Percentiles rank a stretch among this genome's conserved stretches.
Conservation (phyloP, 108 stramenopile genomes). For the Cyclostephanos invisitatus region DNA sequence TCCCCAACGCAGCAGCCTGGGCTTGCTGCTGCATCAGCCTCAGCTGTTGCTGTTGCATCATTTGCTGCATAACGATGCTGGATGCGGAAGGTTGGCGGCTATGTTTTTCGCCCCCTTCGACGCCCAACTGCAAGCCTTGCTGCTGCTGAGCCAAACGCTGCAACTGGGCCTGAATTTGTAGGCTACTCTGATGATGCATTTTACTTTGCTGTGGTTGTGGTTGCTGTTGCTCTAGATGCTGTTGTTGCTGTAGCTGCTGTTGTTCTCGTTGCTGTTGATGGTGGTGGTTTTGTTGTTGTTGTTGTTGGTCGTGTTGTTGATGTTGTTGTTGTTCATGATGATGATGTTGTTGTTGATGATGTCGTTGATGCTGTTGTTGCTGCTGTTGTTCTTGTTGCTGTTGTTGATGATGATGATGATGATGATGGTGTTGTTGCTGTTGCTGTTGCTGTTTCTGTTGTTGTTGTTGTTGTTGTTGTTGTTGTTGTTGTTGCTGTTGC, state of each 20-base stretch:
- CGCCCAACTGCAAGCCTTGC: background rate
- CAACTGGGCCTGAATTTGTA: background rate
- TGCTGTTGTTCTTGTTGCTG: background rate
- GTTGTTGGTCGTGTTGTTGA: conserved; percentile 16
- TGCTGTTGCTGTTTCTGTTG: conserved; percentile 11
- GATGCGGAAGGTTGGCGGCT: background rate
- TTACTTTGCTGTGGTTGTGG: background rate
- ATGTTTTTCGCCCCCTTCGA: background rate
- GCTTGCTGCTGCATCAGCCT: background rate
- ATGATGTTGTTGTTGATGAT: conserved; percentile 12
- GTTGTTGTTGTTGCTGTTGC: conserved; percentile 11
- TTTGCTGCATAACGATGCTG: background rate
- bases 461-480: conserved; percentile 20
- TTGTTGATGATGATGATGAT: background rate
- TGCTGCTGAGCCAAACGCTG: conserved; percentile 9
- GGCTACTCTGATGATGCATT: background rate
- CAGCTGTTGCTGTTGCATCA: background rate
- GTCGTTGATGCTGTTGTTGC: conserved; percentile 14
- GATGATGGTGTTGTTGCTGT: conserved; percentile 10
- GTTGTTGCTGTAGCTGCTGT: conserved; percentile 7
- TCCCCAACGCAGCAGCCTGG: conserved; percentile 1
- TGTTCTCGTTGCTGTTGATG: conserved; percentile 19
- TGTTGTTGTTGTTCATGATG: conserved; percentile 11
- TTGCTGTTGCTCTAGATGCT: conserved; percentile 8
- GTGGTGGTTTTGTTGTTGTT: conserved; percentile 3